Conservation (phyloP, 192 early-diverging fungal genomes). For the Rhizoclosmatium globosum region DNA sequence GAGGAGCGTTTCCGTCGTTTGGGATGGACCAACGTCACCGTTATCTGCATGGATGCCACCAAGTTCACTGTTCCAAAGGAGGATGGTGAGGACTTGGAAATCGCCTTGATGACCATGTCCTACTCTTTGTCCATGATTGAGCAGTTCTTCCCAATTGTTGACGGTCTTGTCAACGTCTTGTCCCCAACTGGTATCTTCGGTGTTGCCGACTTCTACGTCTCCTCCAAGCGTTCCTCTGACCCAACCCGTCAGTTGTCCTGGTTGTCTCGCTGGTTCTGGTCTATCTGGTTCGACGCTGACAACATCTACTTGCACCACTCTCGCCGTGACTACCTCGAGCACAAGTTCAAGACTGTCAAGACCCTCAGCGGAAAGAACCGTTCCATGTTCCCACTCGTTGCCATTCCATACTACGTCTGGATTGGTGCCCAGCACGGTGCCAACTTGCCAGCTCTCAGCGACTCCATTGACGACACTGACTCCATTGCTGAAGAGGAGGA, state of each 20-base stretch:
- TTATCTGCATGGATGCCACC: conserved; percentile 82
- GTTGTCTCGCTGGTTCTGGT: conserved; percentile 86
- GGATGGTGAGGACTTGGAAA: conserved; percentile 63
- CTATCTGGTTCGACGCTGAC: conserved; percentile 87
- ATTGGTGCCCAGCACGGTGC: conserved; percentile 68
- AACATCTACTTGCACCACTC: conserved; percentile 81
- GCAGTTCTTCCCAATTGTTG: conserved; percentile 70
- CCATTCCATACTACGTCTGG: conserved; percentile 91
- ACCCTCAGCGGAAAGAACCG: conserved; percentile 75
- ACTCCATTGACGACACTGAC: conserved; percentile 38
- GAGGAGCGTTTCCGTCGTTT: conserved; percentile 74
- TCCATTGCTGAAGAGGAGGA: conserved; percentile 48
- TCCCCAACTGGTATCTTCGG: conserved; percentile 72
- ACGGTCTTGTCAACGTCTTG: conserved; percentile 68
- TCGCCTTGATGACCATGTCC: conserved; percentile 84
- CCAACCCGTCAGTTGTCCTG: conserved; percentile 76
- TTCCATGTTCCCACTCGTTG: conserved; percentile 75
- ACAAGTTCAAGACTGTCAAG: conserved; percentile 82
- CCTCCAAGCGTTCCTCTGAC: conserved; percentile 60
- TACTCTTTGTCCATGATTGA: conserved; percentile 94
- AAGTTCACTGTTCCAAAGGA: conserved; percentile 72
- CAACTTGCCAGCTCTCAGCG: conserved; percentile 33
- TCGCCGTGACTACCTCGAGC: conserved; percentile 86
- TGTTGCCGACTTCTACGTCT: conserved; percentile 85
- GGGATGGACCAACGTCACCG: conserved; percentile 83